Base-by-base conservation (phyloP, 2,329 filamentous ascomycete genomes). In the Verruconis gallopava region DNA sequence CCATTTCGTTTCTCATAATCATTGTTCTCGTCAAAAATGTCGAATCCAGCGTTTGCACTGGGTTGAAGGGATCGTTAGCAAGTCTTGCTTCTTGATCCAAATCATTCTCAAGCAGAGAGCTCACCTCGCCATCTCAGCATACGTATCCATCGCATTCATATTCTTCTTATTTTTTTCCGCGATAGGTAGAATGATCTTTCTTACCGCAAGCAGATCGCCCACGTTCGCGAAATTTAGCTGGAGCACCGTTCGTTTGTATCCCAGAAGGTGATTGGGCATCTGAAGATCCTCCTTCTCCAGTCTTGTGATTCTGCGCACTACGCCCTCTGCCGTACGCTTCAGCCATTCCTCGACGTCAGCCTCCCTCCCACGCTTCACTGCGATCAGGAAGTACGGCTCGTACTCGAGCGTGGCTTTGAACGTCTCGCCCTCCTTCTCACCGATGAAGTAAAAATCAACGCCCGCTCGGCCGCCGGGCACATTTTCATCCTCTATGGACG, bases 381-480 rank as follows among this genome's bases (percentile, higher is more conserved):
- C 89, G 41, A 98, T 77, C 46, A 98, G 64, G 53, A 98, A 94
- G 66, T 98, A 98, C 1, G 91, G 91, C 52, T 96, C 86, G 59
- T 94, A 96, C 64, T 94, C 85, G 49, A 98, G 66, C 1, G 88
- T 95, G 9, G 91, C 88, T 60, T 98, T 98, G 72, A 98, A 98
- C 4, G 82, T 89, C 38, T 79, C 76, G 12, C 85, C 77, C 44
- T 93, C 83, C 37, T 62, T 59, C 45, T 63, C 84, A 53, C 88
- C 84, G 46, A 98, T 81, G 63, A 98, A 98, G 67, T 95, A 98
- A 63, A 86, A 95, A 64, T 98, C 91, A 44, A 98, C 77, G 5
- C 85, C 91, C 1, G 91, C 82, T 49, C 85, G 78, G 28, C 91
- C 91, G 46, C 85, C 84, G 1, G 82, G 79, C 36, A 83, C 73